These are phyloP conservation scores for Grigorovia yakushimaensis DNA, from an alignment of 805 yeast genomes.

Conservation along the genomic window DNA sequence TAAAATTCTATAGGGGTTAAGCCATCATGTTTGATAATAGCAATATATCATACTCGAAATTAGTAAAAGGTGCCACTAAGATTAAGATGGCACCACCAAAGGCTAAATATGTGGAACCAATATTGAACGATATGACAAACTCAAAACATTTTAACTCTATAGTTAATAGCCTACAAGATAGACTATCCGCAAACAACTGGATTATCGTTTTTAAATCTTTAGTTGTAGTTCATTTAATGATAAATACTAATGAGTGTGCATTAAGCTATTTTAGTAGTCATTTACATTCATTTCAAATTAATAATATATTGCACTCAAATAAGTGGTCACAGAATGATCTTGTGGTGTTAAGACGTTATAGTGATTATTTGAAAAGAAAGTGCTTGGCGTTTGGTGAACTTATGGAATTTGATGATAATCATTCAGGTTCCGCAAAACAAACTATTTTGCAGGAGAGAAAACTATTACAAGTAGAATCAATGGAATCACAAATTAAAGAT, in stretches of 20 bases:
- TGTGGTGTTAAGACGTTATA: slow-evolving; percentile 52
- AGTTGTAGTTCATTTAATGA: slow-evolving; percentile 80
- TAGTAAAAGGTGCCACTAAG: slow-evolving; percentile 71
- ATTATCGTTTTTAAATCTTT: slow-evolving; percentile 80
- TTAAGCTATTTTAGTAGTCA: slow-evolving; percentile 46
- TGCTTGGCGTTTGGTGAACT: slow-evolving; percentile 52
- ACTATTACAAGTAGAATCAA: slow-evolving; percentile 63
- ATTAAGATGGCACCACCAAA: slow-evolving; percentile 91
- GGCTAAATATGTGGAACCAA: slow-evolving; percentile 90
- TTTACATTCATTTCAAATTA: slow-evolving; percentile 35
- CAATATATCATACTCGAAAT: slow-evolving; percentile 44
- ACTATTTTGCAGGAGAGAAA: background rate
- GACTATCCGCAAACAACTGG: slow-evolving; percentile 74
- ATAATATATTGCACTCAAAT: slow-evolving; percentile 17
- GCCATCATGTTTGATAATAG: background rate
- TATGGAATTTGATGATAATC: background rate
- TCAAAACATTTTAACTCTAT: slow-evolving; percentile 49
- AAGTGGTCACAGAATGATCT: slow-evolving; percentile 36
- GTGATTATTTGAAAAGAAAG: slow-evolving; percentile 58
- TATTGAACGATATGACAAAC: slow-evolving; percentile 40
- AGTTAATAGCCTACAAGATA: slow-evolving; percentile 47
- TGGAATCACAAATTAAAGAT: slow-evolving; percentile 68
- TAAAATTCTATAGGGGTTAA: too few species aligned
- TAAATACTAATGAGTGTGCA: slow-evolving; percentile 40
- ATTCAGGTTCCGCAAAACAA: background rate